These are phyloP conservation scores for Angomonas ambiguus DNA, from an alignment of 208 protist species.

Conservation along the genomic window DNA sequence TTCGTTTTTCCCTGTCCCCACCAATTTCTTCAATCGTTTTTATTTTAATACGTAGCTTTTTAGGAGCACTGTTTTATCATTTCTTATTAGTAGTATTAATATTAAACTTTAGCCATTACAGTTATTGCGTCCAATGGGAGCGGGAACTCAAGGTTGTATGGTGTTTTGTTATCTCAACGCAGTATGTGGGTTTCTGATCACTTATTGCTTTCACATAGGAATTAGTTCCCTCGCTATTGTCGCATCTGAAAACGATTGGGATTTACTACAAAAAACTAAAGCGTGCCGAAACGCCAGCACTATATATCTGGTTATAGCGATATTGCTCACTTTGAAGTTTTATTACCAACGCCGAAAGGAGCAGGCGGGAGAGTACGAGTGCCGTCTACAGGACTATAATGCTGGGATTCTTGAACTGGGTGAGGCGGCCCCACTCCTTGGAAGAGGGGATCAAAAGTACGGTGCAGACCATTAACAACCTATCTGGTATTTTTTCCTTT, in stretches of 20 bases:
- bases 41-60: not conserved
- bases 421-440: not conserved
- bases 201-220: slow-evolving; percentile 61
- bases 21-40: not conserved
- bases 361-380: not conserved
- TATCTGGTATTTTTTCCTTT: slow-evolving; percentile 1
- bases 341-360: slow-evolving; percentile 1
- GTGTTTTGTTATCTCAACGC: slow-evolving; percentile 76
- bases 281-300: slow-evolving; percentile 63
- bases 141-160: slow-evolving; percentile 53
- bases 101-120: too few relatives aligned
- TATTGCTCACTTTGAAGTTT: slow-evolving; percentile 28
- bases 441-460: not conserved
- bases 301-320: slow-evolving; percentile 53
- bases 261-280: slow-evolving; percentile 48
- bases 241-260: slow-evolving; percentile 45
- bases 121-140: too few relatives aligned
- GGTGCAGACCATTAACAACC: not conserved
- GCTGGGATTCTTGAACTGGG: not conserved
- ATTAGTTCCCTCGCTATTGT: slow-evolving; percentile 65
- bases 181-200: slow-evolving; percentile 64
- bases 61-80: not conserved
- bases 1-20: not conserved
- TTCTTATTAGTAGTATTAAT: too few relatives aligned
- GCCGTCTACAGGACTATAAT: slow-evolving; percentile 5